These are phyloP conservation scores for Rhazya stricta DNA, from an alignment of 257 asterid genomes.

Conservation along the genomic window DNA sequence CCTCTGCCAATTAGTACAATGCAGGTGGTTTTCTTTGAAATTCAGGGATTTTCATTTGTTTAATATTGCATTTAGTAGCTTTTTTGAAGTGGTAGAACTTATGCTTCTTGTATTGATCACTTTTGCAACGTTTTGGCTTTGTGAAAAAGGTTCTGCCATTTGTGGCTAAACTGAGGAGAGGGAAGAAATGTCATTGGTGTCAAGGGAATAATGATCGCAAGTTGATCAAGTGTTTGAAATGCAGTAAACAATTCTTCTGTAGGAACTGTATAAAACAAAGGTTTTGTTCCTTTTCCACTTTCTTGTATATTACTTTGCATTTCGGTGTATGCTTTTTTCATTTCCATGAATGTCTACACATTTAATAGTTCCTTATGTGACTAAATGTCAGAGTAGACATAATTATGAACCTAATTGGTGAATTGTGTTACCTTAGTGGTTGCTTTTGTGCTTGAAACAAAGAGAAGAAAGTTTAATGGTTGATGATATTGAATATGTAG, in stretches of 20 bases:
- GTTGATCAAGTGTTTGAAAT: constrained; percentile 69
- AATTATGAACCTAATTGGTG: neutral
- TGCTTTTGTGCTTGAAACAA: neutral
- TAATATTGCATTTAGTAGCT: neutral
- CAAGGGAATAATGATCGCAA: constrained; percentile 40
- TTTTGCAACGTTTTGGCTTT: constrained; percentile 9
- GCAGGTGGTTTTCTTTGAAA: constrained; percentile 50
- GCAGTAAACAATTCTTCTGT: constrained; percentile 82
- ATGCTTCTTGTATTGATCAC: constrained; percentile 2
- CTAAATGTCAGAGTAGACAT: constrained; percentile 3
- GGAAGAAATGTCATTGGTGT: constrained; percentile 93
- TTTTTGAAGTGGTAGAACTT: constrained; percentile 5
- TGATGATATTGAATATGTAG: neutral
- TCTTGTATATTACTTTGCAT: neutral
- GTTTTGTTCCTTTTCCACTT: constrained; percentile 29
- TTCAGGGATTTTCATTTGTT: constrained; percentile 5
- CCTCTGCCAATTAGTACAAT: constrained; percentile 68
- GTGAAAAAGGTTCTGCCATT: constrained; percentile 62
- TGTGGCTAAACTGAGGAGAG: constrained; percentile 49
- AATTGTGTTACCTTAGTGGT: neutral
- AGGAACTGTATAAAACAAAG: constrained; percentile 67
- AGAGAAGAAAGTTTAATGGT: neutral
- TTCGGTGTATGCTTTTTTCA: neutral
- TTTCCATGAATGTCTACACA: neutral
- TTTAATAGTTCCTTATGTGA: neutral